These are phyloP conservation scores for Pseudoturritis turrita DNA, from an alignment of 345 rosid species.

Conservation along the genomic window DNA sequence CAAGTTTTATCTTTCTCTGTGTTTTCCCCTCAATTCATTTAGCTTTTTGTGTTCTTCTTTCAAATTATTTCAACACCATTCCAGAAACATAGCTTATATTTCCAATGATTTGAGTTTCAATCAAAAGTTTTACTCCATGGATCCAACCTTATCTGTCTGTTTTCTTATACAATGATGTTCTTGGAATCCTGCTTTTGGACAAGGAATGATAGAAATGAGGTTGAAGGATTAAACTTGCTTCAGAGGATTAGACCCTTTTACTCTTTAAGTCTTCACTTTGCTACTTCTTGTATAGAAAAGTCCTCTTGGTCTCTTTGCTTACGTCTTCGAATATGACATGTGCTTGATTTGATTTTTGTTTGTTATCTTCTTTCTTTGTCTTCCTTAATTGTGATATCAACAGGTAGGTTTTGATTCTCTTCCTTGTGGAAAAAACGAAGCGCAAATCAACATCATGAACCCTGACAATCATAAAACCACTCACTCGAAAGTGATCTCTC, in stretches of 20 bases:
- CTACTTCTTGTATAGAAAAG: neutral
- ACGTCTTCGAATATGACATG: neutral
- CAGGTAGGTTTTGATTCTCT: neutral
- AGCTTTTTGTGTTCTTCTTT: neutral
- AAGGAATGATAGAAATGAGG: neutral
- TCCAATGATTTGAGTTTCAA: neutral
- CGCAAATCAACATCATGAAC: conserved; percentile 13
- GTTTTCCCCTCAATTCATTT: neutral
- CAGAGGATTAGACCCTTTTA: neutral
- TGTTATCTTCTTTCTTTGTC: neutral
- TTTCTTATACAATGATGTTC: neutral
- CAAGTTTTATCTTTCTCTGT: neutral
- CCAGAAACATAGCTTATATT: neutral
- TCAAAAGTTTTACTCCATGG: neutral
- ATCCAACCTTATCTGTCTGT: neutral
- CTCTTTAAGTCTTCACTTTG: neutral
- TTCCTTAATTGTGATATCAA: neutral
- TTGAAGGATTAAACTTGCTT: neutral
- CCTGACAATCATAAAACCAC: conserved; percentile 1
- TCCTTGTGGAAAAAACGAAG: neutral
- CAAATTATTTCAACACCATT: neutral
- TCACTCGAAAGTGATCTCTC: conserved; percentile 29
- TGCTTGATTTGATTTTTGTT: neutral
- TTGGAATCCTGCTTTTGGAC: neutral
- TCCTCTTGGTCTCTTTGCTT: neutral